phyloP scores from a whole-genome alignment of 495 filamentous ascomycete species.

The Penicillium taxi region DNA sequence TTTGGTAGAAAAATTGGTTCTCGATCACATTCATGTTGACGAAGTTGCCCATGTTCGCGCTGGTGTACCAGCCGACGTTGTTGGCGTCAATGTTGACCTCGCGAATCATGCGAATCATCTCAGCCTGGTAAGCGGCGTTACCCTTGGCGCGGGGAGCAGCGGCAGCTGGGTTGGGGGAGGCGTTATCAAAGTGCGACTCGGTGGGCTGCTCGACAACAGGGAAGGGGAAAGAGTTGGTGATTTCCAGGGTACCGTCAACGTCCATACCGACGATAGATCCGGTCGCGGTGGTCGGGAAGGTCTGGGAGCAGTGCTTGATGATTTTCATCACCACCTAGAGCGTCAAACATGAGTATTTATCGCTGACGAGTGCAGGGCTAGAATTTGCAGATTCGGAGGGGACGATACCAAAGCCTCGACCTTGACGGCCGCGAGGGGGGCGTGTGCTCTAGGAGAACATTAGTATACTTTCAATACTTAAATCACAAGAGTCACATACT shows the following conservation, averaged over 20 bases:
- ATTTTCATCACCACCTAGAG: constrained; percentile 90
- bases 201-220: constrained; percentile 70
- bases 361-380: constrained; percentile 23
- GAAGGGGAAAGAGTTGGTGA: constrained; percentile 95
- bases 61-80: constrained; percentile 97
- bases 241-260: constrained; percentile 67
- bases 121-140: constrained; percentile 81
- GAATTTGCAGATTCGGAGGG: constrained; percentile 26
- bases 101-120: constrained; percentile 93
- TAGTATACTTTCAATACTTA: too few species aligned
- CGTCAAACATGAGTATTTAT: constrained; percentile 20
- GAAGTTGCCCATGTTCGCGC: constrained; percentile 97
- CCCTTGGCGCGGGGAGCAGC: constrained; percentile 87
- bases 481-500: constrained; percentile 22
- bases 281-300: constrained; percentile 83
- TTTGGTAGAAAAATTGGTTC: constrained; percentile 97
- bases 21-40: constrained; percentile 91
- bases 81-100: constrained; percentile 99
- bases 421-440: constrained; percentile 68
- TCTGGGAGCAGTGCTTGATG: constrained; percentile 81
- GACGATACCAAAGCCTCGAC: constrained; percentile 68
- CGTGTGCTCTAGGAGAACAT: constrained; percentile 27
- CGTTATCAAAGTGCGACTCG: constrained; percentile 73
- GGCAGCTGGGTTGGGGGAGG: constrained; percentile 67
- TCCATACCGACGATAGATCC: constrained; percentile 93